These are phyloP conservation scores for Coniella lustricola DNA, from an alignment of 2,329 filamentous ascomycete species.

Conservation along the genomic window DNA sequence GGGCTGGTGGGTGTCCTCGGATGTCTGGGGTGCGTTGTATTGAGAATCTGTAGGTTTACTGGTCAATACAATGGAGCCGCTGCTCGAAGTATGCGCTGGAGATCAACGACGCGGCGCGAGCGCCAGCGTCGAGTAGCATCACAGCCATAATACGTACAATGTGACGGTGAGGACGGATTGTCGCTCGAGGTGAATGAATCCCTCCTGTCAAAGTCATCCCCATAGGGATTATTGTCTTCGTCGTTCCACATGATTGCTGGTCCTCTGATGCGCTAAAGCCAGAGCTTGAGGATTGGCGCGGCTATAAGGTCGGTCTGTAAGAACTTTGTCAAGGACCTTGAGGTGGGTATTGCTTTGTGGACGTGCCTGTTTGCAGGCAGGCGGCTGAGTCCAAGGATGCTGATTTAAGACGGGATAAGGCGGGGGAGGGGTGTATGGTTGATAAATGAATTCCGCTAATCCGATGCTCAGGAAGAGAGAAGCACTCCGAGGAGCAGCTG, in stretches of 20 bases:
- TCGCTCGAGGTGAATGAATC: conserved; percentile 66
- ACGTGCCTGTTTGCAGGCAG: conserved; percentile 2
- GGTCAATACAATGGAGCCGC: conserved; percentile 33
- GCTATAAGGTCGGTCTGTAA: too few relatives aligned
- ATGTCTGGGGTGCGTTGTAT: conserved; percentile 64
- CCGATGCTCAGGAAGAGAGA: too few relatives aligned
- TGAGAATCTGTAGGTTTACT: conserved; percentile 44
- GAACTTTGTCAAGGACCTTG: neutral
- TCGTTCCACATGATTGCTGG: conserved; percentile 83
- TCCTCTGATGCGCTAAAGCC: neutral
- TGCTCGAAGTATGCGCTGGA: conserved; percentile 31
- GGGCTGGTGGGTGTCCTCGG: conserved; percentile 23
- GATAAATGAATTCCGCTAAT: neutral
- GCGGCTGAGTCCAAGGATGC: neutral
- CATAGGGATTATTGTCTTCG: conserved; percentile 97
- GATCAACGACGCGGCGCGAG: too few relatives aligned
- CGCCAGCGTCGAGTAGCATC: too few relatives aligned
- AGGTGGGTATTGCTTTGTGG: neutral
- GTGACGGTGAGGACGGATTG: conserved; percentile 56
- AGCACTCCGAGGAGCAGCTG: neutral
- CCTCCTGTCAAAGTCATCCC: conserved; percentile 78
- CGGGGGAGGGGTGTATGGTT: conserved; percentile 7
- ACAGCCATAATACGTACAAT: conserved; percentile 40
- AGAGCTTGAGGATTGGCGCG: too few relatives aligned
- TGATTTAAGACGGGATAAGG: conserved; percentile 3